Percentiles rank a stretch among this genome's conserved stretches.
Evolutionary conservation across 257 asterid genomes (phyloP).

Genomic region (Verbena officinalis): DNA sequence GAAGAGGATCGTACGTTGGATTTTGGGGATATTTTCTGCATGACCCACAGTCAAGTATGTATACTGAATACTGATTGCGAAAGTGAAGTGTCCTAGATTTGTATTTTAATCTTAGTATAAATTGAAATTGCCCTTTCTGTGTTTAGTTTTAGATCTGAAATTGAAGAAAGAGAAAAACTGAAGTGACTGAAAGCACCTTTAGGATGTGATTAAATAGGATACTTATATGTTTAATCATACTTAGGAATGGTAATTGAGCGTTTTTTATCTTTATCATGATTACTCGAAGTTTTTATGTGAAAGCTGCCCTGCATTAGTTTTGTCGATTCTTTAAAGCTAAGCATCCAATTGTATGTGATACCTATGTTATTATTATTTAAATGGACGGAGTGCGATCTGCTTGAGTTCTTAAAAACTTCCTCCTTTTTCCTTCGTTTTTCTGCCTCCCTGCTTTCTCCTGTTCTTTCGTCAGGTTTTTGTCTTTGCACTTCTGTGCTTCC

Average conservation of each 20-base stretch:
- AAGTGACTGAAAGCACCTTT: background rate
- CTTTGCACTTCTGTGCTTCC: slow-evolving; percentile 5
- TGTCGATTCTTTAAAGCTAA: slow-evolving; percentile 37
- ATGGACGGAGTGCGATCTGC: slow-evolving; percentile 24
- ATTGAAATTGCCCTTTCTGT: background rate
- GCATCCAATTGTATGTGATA: slow-evolving; percentile 20
- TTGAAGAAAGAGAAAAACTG: slow-evolving; percentile 1
- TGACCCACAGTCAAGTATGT: slow-evolving; percentile 28
- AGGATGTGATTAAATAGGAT: slow-evolving; percentile 19
- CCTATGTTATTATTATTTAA: slow-evolving; percentile 13
- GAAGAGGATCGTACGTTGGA: slow-evolving; percentile 20
- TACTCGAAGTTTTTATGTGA: slow-evolving; percentile 15
- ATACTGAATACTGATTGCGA: slow-evolving; percentile 9
- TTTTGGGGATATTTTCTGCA: slow-evolving; percentile 17
- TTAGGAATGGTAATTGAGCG: background rate
- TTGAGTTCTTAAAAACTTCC: slow-evolving; percentile 14
- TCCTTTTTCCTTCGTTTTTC: background rate
- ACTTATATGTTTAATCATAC: slow-evolving; percentile 10
- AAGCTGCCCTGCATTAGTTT: slow-evolving; percentile 30
- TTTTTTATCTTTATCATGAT: slow-evolving; percentile 17
- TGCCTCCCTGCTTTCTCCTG: background rate
- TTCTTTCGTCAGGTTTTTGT: background rate
- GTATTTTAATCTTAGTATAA: background rate
- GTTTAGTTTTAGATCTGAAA: slow-evolving; percentile 37
- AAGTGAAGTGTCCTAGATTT: slow-evolving; percentile 9